Evolutionary conservation across 2,329 filamentous ascomycete species (phyloP).

Genomic region (Colletotrichum higginsianum): DNA sequence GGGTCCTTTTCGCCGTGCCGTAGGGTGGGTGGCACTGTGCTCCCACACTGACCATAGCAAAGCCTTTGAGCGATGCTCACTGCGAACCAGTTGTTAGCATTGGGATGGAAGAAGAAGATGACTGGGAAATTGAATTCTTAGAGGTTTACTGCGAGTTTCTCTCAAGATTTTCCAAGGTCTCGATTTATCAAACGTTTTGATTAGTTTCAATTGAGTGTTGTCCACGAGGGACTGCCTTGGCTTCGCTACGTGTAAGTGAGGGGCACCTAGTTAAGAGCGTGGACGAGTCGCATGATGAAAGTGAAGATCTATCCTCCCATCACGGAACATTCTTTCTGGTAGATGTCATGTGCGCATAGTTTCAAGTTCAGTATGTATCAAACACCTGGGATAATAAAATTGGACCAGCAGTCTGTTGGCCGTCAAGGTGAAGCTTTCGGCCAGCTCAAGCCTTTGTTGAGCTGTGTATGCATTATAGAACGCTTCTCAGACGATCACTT

Average conservation of each 20-base stretch:
- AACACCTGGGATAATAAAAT: neutral
- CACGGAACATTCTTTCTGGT: neutral
- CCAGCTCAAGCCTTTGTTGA: neutral
- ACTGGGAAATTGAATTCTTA: too few relatives aligned
- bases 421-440: neutral
- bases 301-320: too few relatives aligned
- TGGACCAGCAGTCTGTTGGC: neutral
- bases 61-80: neutral
- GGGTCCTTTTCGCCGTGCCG: slow-evolving; percentile 17
- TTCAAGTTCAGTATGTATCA: neutral
- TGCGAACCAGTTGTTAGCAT: too few relatives aligned
- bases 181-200: fast-evolving
- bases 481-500: fast-evolving
- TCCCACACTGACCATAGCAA: neutral
- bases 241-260: neutral
- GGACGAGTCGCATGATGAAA: neutral
- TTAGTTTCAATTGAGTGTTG: neutral
- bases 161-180: too few relatives aligned
- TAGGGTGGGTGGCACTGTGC: neutral
- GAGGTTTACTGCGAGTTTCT: neutral
- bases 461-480: neutral
- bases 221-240: neutral
- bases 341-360: fast-evolving
- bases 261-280: neutral
- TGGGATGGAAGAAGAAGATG: too few relatives aligned